Evolutionary conservation across 495 filamentous ascomycete species (phyloP).

Genomic region (Xylaria telfairii): DNA sequence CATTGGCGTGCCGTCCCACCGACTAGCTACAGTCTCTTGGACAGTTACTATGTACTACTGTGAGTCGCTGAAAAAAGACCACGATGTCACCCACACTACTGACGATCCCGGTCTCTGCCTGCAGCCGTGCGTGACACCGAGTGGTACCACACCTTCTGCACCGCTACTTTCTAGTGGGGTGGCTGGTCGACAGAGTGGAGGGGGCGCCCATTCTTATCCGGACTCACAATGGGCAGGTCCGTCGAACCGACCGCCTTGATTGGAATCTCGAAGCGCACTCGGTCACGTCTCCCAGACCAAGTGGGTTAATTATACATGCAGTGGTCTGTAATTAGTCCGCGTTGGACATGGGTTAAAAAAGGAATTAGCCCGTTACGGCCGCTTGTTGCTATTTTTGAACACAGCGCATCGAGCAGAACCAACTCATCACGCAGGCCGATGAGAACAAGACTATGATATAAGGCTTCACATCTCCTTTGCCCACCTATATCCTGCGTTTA

Average conservation of each 20-base stretch:
- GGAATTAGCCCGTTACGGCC: slow-evolving; percentile 42
- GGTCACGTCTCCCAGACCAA: slow-evolving; percentile 38
- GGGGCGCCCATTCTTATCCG: slow-evolving; percentile 35
- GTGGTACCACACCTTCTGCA: slow-evolving; percentile 40
- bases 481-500: slow-evolving; percentile 38
- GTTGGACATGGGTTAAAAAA: slow-evolving; percentile 40
- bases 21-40: slow-evolving; percentile 33
- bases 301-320: slow-evolving; percentile 43
- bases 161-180: slow-evolving; percentile 32
- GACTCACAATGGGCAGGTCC: slow-evolving; percentile 38
- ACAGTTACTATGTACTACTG: slow-evolving; percentile 35
- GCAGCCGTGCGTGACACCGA: slow-evolving; percentile 42
- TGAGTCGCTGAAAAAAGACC: slow-evolving; percentile 35
- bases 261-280: slow-evolving; percentile 55
- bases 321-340: slow-evolving; percentile 44
- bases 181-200: slow-evolving; percentile 46
- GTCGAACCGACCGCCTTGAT: slow-evolving; percentile 48
- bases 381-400: slow-evolving; percentile 48
- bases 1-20: slow-evolving; percentile 29
- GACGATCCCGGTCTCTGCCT: slow-evolving; percentile 36
- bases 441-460: slow-evolving; percentile 52
- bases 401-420: slow-evolving; percentile 36
- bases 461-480: slow-evolving; percentile 54
- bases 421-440: slow-evolving; percentile 36
- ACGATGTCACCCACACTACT: slow-evolving; percentile 31